Percentiles rank a stretch among this genome's conserved stretches.
These are phyloP conservation scores for Nicotiana noctiflora DNA, from an alignment of 257 asterid species.

Conservation along the genomic window DNA sequence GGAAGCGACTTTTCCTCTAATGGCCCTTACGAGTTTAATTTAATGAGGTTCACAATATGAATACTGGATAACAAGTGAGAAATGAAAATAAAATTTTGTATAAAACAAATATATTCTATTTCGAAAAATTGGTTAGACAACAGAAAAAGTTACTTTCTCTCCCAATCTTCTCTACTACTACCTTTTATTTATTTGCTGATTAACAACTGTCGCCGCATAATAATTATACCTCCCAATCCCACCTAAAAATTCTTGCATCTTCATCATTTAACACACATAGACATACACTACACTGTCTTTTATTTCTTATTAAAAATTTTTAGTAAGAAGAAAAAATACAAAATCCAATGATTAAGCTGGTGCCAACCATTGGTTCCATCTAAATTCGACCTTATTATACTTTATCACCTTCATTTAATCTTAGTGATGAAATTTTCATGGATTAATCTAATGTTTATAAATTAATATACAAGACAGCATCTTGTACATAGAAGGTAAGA, in stretches of 20 bases:
- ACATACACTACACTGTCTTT: too few species aligned
- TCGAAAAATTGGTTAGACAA: not conserved
- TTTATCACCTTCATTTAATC: not conserved
- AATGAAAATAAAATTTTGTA: too few species aligned
- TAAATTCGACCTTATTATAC: not conserved
- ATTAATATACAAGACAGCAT: too few species aligned
- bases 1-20: too few species aligned
- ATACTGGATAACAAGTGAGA: too few species aligned
- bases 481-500: not conserved
- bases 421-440: too few species aligned
- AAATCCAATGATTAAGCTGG: not conserved
- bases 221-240: not conserved
- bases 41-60: too few species aligned
- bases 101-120: too few species aligned
- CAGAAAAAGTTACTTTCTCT: not conserved
- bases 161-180: not conserved
- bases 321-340: not conserved
- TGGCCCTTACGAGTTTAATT: too few species aligned
- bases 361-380: not conserved
- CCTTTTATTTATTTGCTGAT: not conserved
- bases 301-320: not conserved
- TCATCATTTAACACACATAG: not conserved
- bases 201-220: not conserved
- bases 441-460: too few species aligned
- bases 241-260: not conserved